A percentile compares a stretch with the other conserved stretches of the same genome.
Conservation (phyloP, 2,329 filamentous ascomycete genomes). For the Coniochaeta ligniaria region DNA sequence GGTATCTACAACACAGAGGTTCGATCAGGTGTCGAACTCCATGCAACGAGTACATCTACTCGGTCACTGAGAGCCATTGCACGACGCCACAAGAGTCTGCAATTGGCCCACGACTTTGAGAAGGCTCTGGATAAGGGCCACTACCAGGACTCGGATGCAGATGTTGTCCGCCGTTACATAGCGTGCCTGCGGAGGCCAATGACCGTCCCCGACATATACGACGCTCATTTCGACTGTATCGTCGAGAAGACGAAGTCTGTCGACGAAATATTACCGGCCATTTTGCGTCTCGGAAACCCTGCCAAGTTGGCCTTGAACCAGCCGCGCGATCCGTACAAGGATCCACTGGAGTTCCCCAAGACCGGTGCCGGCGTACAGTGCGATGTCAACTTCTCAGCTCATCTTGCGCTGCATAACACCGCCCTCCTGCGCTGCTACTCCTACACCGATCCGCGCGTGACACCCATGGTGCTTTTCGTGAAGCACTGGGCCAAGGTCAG, state of each 20-base stretch:
- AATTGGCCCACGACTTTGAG: constrained; percentile 50
- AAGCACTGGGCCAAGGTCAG: constrained; percentile 86
- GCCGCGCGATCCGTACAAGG: constrained; percentile 44
- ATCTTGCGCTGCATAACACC: constrained; percentile 79
- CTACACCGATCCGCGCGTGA: constrained; percentile 68
- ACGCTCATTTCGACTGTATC: constrained; percentile 20
- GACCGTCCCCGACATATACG: background rate
- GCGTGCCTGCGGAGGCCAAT: constrained; percentile 35
- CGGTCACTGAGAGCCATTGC: constrained; percentile 32
- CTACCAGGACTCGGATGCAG: constrained; percentile 30
- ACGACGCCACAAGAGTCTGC: constrained; percentile 45
- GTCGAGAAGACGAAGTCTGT: constrained; percentile 14
- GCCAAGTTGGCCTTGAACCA: constrained; percentile 42
- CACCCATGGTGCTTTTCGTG: constrained; percentile 73
- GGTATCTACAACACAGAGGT: constrained; percentile 32
- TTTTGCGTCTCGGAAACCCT: constrained; percentile 40
- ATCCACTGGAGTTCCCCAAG: constrained; percentile 71
- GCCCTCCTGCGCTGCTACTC: constrained; percentile 77
- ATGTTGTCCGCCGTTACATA: constrained; percentile 41
- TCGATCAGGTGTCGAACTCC: constrained; percentile 28
- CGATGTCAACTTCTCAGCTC: constrained; percentile 87
- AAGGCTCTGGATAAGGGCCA: constrained; percentile 39
- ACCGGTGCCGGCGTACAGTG: constrained; percentile 74
- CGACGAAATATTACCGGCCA: constrained; percentile 21
- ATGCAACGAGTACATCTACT: constrained; percentile 19